Base-by-base conservation (phyloP, 2,329 filamentous ascomycete species). In the Fusarium sp. region DNA sequence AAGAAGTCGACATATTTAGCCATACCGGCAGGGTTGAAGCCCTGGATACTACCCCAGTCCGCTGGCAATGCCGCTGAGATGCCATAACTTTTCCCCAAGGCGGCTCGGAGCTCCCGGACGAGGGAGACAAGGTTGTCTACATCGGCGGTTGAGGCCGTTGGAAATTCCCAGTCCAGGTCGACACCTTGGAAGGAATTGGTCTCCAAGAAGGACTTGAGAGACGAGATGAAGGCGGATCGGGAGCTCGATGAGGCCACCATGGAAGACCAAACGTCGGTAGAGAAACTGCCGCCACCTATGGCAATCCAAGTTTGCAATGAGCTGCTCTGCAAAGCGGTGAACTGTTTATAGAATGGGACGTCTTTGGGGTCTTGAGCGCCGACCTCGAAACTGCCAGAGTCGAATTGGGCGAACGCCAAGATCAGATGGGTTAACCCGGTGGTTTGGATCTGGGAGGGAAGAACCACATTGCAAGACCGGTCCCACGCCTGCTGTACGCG, bases 191-290 rank as follows among this genome's bases (percentile, higher is more conserved):
- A 55, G 9, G 40, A 45, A 40, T 55, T 9, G 9, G 52, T 55
- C 33, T 55, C 52, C 52, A 40, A 22, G 52, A 55, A 55, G 42
- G 52, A 55, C 42, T 46, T 55, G 42, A 55, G 52, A 55, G 52
- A 55, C 42, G 40, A 55, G 40, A 55, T 55, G 52, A 55, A 55
- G 31, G 52, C 52, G n/a, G 52, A 46, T 46, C 52, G 52, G 33
- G 52, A 55, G n/a, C 42, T 55, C 9, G 52, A 46, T 38, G 52
- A 46, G 13, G 52, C 42, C 42, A 11, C 52, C 52, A 55, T 55
- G 42, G 52, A 46, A 31, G 52, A 38, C 52, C 52, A 55, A 15
- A 21, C 7, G 3, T 31, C 24, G n/a, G 24, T 33, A 55, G 52
- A 55, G 42, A 55, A 55, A 24, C 52, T 28, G 22, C 52, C 52